These are phyloP conservation scores for Rhizophagus prolifer DNA, from an alignment of 192 early-diverging fungal genomes.

Conservation along the genomic window DNA sequence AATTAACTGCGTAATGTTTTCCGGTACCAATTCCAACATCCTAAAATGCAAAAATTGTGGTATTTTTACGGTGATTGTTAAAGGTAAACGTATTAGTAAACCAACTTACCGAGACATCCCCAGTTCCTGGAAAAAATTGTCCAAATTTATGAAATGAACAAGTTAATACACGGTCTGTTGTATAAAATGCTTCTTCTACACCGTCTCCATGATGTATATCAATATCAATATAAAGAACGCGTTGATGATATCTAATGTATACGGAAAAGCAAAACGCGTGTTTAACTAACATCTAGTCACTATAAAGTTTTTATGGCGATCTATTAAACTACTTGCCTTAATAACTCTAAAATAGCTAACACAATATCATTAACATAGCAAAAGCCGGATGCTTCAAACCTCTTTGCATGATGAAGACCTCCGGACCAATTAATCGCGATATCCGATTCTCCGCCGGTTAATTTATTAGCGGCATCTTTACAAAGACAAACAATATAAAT, in stretches of 20 bases:
- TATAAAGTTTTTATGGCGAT: neutral
- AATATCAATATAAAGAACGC: conserved; percentile 93
- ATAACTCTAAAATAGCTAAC: conserved; percentile 72
- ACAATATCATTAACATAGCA: conserved; percentile 98
- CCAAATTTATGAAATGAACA: conserved; percentile 96
- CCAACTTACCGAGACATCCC: conserved; percentile 56
- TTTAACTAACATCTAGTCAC: too few relatives aligned
- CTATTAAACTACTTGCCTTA: conserved; percentile 35
- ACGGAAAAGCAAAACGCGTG: neutral
- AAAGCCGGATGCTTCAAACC: conserved; percentile 86
- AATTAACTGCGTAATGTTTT: conserved; percentile 92
- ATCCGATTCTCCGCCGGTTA: conserved; percentile 58
- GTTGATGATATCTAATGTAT: conserved; percentile 61
- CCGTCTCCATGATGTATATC: conserved; percentile 95
- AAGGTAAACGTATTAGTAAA: neutral
- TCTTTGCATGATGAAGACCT: conserved; percentile 83
- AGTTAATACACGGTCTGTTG: conserved; percentile 93
- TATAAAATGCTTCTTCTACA: conserved; percentile 93
- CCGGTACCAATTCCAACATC: conserved; percentile 87
- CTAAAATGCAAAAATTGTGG: conserved; percentile 42
- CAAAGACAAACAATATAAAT: neutral
- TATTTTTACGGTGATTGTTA: neutral
- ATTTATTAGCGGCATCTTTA: conserved; percentile 63
- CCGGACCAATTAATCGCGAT: conserved; percentile 90
- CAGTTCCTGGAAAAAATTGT: conserved; percentile 95